These are phyloP conservation scores for Colletotrichum eremochloae DNA, from an alignment of 2,329 filamentous ascomycete species.

Conservation along the genomic window DNA sequence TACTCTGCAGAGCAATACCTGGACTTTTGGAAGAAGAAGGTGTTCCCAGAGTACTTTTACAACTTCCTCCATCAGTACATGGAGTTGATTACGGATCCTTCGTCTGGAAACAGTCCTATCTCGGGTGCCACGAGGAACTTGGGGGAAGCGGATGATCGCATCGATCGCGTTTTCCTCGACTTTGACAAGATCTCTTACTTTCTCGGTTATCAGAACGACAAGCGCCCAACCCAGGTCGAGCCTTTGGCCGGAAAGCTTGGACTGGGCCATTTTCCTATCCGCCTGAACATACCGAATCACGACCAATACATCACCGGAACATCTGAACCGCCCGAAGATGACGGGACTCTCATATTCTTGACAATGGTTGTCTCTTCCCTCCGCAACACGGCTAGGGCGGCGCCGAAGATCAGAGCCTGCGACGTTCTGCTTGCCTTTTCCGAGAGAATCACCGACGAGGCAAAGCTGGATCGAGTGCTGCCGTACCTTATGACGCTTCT, in stretches of 20 bases:
- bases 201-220: slow-evolving; percentile 72
- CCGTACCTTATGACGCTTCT: slow-evolving; percentile 90
- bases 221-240: slow-evolving; percentile 47
- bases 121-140: slow-evolving; percentile 78
- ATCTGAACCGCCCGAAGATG: slow-evolving; percentile 76
- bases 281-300: slow-evolving; percentile 88
- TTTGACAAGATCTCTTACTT: slow-evolving; percentile 99
- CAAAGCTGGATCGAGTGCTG: slow-evolving; percentile 91
- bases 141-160: slow-evolving; percentile 91
- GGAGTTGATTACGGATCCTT: slow-evolving; percentile 93
- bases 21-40: slow-evolving; percentile 88
- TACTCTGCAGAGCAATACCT: slow-evolving; percentile 96
- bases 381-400: slow-evolving; percentile 87
- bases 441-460: slow-evolving; percentile 92
- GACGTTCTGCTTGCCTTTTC: slow-evolving; percentile 93
- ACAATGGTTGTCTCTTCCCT: slow-evolving; percentile 90
- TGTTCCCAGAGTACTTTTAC: slow-evolving; percentile 97
- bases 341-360: slow-evolving; percentile 93
- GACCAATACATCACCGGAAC: slow-evolving; percentile 76
- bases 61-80: slow-evolving; percentile 98
- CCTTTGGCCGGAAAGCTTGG: slow-evolving; percentile 63
- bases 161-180: slow-evolving; percentile 92
- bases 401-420: slow-evolving; percentile 89
- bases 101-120: slow-evolving; percentile 80
- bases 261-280: slow-evolving; percentile 80